Conservation (phyloP, 371 early-diverging fungal species). For the Batkoa obscura region DNA sequence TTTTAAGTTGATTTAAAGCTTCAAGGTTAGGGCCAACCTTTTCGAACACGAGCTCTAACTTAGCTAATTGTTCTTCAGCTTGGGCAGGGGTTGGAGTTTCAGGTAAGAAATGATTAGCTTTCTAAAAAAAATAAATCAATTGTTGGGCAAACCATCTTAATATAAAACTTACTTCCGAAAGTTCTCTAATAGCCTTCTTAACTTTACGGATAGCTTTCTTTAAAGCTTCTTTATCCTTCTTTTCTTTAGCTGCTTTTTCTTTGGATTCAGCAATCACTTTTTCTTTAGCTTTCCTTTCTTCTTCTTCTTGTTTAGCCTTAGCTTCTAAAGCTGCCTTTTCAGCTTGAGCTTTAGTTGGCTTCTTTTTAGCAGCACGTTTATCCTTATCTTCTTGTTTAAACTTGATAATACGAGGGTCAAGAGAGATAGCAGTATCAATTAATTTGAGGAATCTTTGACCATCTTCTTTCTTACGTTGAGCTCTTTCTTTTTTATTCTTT, state of each 20-base stretch:
- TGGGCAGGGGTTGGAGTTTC: conserved; percentile 26
- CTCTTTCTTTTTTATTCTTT: conserved; percentile 87
- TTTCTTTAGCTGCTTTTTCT: conserved; percentile 32
- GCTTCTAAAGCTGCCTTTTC: conserved; percentile 35
- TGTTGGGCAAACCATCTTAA: too few species aligned
- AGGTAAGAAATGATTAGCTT: conserved; percentile 60
- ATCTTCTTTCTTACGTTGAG: conserved; percentile 91
- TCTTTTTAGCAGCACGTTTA: conserved; percentile 74
- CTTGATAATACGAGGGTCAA: conserved; percentile 75
- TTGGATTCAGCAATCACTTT: conserved; percentile 36
- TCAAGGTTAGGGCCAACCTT: conserved; percentile 12
- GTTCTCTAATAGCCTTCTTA: conserved; percentile 70
- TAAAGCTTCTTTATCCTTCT: conserved; percentile 49
- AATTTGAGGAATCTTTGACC: conserved; percentile 69
- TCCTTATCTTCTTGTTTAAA: conserved; percentile 83
- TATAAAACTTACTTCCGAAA: conserved; percentile 38
- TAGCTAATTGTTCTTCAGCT: conserved; percentile 36
- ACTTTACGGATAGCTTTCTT: conserved; percentile 79
- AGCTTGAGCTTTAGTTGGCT: conserved; percentile 52
- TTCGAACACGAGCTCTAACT: conserved; percentile 46
- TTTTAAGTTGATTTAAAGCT: conserved; percentile 11
- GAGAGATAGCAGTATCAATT: conserved; percentile 18
- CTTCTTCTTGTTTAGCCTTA: conserved; percentile 18
- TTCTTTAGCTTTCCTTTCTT: conserved; percentile 18
- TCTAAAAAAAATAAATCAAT: too few species aligned